These are phyloP conservation scores for Plantago ovata DNA, from an alignment of 257 asterid species.

Conservation along the genomic window DNA sequence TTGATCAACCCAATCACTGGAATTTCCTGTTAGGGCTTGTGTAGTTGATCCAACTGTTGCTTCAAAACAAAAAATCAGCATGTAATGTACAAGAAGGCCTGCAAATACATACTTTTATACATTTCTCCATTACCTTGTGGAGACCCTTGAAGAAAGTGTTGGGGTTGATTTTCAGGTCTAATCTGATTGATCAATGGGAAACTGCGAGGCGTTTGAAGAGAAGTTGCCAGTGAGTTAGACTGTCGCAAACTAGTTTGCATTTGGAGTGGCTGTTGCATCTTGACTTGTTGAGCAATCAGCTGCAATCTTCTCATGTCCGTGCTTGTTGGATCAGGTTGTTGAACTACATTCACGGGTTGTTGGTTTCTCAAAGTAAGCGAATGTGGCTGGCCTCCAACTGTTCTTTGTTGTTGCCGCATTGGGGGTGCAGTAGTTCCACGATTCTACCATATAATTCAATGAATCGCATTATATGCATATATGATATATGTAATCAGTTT, in stretches of 20 bases:
- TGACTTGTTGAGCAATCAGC: background rate
- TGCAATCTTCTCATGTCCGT: conserved; percentile 13
- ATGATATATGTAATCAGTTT: no score
- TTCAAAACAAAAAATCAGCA: conserved; percentile 10
- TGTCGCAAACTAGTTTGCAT: conserved; percentile 15
- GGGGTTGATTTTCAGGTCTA: conserved; percentile 22
- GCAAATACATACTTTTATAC: background rate
- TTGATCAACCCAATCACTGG: conserved; percentile 32
- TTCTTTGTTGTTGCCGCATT: conserved; percentile 14
- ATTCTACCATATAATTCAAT: no score
- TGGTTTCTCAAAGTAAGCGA: conserved; percentile 18
- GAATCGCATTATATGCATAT: no score
- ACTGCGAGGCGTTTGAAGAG: conserved; percentile 29
- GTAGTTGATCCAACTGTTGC: conserved; percentile 23
- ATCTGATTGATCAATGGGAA: conserved; percentile 17
- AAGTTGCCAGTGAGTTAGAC: conserved; percentile 19
- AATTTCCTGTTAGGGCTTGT: conserved; percentile 24
- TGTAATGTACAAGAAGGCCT: background rate
- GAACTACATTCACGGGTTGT: conserved; percentile 19
- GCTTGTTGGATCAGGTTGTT: conserved; percentile 19
- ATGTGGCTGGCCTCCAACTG: conserved; percentile 16
- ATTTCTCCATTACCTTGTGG: conserved; percentile 24
- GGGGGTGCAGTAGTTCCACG: no score
- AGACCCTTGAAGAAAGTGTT: conserved; percentile 13
- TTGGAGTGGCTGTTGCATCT: background rate